These are phyloP conservation scores for Rubia yunnanensis DNA, from an alignment of 257 asterid genomes.

Conservation along the genomic window DNA sequence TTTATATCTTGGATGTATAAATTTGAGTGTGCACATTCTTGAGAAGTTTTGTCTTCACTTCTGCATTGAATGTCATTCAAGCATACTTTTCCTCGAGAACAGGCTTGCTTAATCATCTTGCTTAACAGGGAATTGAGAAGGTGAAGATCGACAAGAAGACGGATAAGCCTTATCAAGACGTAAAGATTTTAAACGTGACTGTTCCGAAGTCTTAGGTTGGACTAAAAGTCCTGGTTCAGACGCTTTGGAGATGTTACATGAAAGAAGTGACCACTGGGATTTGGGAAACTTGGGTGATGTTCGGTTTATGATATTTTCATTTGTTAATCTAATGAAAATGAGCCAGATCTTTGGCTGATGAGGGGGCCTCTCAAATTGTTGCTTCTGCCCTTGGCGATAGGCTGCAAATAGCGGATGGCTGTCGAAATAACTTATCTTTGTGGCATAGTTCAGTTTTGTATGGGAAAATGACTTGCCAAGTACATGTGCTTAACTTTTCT, in stretches of 20 bases:
- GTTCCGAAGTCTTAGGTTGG: constrained; percentile 48
- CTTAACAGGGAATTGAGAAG: constrained; percentile 73
- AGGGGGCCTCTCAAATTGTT: neutral
- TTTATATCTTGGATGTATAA: neutral
- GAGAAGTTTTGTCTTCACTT: neutral
- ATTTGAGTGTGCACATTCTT: neutral
- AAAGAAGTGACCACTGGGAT: neutral
- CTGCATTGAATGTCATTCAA: neutral
- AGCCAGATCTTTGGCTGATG: neutral
- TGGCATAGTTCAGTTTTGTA: neutral
- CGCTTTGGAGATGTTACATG: neutral
- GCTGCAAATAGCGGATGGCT: neutral
- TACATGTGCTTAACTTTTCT: neutral
- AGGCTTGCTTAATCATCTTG: neutral
- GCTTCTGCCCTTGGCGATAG: neutral
- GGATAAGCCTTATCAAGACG: constrained; percentile 90
- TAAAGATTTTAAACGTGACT: constrained; percentile 84
- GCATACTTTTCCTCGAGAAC: constrained; percentile 1
- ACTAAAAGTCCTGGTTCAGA: neutral
- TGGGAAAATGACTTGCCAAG: neutral
- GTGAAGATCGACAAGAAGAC: constrained; percentile 82
- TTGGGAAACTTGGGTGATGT: neutral
- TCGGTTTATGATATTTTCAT: neutral
- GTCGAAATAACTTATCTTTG: neutral
- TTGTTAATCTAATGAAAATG: neutral